Evolutionary conservation across 371 early-diverging fungal species (phyloP).

Genomic region (Encephalitozoon intestinalis): DNA sequence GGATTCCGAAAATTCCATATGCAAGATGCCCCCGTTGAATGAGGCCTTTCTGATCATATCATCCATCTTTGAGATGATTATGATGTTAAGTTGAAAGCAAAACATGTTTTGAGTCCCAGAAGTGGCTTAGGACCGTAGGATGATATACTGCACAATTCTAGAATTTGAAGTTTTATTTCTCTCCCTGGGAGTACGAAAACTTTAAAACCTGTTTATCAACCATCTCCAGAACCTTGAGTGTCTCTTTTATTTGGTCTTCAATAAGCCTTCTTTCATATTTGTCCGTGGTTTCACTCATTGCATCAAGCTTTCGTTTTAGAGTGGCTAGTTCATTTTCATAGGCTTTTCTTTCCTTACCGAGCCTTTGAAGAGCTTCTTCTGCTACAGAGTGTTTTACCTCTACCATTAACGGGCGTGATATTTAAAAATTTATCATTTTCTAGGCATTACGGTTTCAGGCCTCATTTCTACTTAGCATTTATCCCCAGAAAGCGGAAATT

Average conservation of each 20-base stretch:
- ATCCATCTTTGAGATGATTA: neutral
- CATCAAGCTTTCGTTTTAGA: neutral
- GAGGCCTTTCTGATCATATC: neutral
- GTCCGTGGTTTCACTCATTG: neutral
- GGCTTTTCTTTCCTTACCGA: neutral
- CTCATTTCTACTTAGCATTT: neutral
- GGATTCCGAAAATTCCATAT: neutral
- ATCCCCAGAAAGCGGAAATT: neutral
- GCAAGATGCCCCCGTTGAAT: neutral
- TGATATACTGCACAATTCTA: neutral
- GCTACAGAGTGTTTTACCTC: neutral
- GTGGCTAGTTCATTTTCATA: neutral
- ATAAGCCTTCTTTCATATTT: neutral
- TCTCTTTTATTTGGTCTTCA: slow-evolving; percentile 1
- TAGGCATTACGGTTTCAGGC: neutral
- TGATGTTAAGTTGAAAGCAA: neutral
- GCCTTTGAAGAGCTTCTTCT: neutral
- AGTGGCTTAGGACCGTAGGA: neutral
- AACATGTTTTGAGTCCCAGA: neutral
- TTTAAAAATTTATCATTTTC: slow-evolving; percentile 1
- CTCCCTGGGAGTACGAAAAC: neutral
- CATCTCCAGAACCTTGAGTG: neutral
- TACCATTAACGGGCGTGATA: neutral
- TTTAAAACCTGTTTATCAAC: neutral
- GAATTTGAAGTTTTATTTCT: neutral